Evolutionary conservation across 768 basidiomycete species (phyloP).

Genomic region (Boletus edulis): DNA sequence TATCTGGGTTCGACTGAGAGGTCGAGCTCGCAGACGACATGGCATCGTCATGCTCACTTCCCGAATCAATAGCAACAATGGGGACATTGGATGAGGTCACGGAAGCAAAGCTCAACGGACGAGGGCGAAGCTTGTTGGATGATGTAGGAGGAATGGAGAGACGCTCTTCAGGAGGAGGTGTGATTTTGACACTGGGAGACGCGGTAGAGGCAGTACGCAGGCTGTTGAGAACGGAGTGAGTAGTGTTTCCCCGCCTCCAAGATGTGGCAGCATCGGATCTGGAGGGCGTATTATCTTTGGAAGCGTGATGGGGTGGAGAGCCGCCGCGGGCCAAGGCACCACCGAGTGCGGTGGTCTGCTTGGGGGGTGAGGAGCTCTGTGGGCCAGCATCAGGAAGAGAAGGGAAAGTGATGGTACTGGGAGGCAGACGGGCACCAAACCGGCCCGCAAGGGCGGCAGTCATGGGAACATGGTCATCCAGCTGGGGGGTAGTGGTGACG

Average conservation of each 20-base stretch:
- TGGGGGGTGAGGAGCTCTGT: conserved; percentile 39
- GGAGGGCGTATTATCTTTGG: conserved; percentile 47
- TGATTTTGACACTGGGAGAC: conserved; percentile 68
- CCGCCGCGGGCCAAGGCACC: conserved; percentile 70
- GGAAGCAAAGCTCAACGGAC: conserved; percentile 61
- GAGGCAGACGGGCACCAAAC: conserved; percentile 58
- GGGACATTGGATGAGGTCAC: conserved; percentile 44
- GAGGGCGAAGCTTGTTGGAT: conserved; percentile 50
- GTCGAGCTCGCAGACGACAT: conserved; percentile 59
- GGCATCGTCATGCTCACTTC: conserved; percentile 53
- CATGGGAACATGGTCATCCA: conserved; percentile 72
- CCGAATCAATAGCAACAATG: conserved; percentile 56
- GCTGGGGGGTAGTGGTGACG: conserved; percentile 26
- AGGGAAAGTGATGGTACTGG: conserved; percentile 39
- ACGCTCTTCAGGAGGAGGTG: conserved; percentile 66
- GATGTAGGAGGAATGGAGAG: conserved; percentile 43
- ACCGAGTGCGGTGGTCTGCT: conserved; percentile 65
- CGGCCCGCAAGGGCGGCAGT: conserved; percentile 75
- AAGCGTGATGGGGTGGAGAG: conserved; percentile 39
- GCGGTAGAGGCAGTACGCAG: conserved; percentile 52
- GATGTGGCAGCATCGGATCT: conserved; percentile 79
- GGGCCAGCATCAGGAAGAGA: conserved; percentile 47
- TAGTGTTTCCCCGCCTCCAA: conserved; percentile 73
- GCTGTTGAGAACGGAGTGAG: conserved; percentile 68
- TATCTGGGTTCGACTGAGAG: conserved; percentile 70